Base-by-base conservation (phyloP, 129 eudicot species). In the Erigeron canadensis region DNA sequence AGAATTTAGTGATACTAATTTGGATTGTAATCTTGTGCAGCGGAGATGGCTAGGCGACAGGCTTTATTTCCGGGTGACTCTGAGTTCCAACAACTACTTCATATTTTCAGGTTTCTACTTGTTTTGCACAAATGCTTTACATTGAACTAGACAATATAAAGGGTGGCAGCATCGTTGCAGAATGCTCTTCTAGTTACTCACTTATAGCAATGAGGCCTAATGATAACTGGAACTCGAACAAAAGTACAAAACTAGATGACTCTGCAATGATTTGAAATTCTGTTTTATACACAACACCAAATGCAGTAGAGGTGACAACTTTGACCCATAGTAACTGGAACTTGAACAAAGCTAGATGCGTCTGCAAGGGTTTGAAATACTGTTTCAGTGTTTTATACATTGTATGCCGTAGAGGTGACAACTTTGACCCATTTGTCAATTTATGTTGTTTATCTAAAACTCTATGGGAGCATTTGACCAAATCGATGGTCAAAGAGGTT, bases 11-110 rank as follows among this genome's bases (percentile, higher is more conserved):
- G 28, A 62, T 34, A 38, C 71, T 50, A 63, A 21, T 21, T 13
- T 65, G 51, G 37, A 12, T 57, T 34, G 45, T 63, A 46, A 69
- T 69, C 71, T 72, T 72, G 80, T 64, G 50, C 73, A 90, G 98
- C 98, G 72, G 98, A 92, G 82, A 92, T 92, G 98, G 78, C 82
- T 17, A 87, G 98, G 69, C 80, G 98, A 61, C 98, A 93, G 79
- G 96, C 98, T 75, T 74, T 93, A 79, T 93, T 93, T 75, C 98
- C 98, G 34, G 98, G 98, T 5, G 98, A 93, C 75, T 93, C 98
- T 19, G 98, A 93, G 86, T 93, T 89, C 37, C 98, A 93, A 47
- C 98, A 93, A 65, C 82, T 93, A 73, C 89, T 93, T 54, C 96
- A 93, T 55, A 93, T 93, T 59, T 93, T 93, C 77, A 89, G 98